Base-by-base conservation (phyloP, 495 filamentous ascomycete genomes). In the Xylaria longipes region DNA sequence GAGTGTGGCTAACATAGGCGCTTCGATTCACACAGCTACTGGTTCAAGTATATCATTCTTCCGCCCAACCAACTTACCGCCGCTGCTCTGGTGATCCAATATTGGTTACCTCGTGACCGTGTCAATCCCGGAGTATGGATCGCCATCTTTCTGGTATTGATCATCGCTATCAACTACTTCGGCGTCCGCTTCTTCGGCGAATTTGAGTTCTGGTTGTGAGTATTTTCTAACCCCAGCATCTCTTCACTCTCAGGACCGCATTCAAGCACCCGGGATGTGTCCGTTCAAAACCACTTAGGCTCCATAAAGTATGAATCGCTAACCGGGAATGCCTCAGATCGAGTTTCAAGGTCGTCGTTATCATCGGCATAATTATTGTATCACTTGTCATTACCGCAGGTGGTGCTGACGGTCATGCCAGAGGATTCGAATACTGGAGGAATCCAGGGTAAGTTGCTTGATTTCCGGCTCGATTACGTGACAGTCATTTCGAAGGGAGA, bases 381-480 rank as follows among this genome's bases (percentile, higher is more conserved):
- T 91, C 89, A 9, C 80, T 93, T 68, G 81, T 95, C 54, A 86
- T 96, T 52, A 89, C 90, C 52, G 83, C 91, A 27, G 94, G 94
- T 54, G 94, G 93, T 73, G 93, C 91, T 17, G 94, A 92, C 6
- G 87, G 89, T 73, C 87, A 92, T 73, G 83, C 88, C 61, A 91
- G 89, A 27, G 94, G 94, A 7, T 96, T 96, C 78, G 84, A 87
- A 41, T 94, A 91, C 82, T 97, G 93, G 93, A 84, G 86, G n/a
- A 71, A 90, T 20, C 93, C 93, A 9, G 93, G 91, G 78, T 80
- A 69, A 65, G 78, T 76, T 22, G 25, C 17, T 60, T 25, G 85
- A 86, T 88, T 88, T 76, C 82, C 82, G 37, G 31, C 74, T 1
- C 84, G 85, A 45, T 81, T 85, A 31, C 33, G 41, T n/a, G 12